Evolutionary conservation across 371 early-diverging fungal genomes (phyloP), one percentile per base, ranked within the genome.

Genomic region (Modicella reniformis): DNA sequence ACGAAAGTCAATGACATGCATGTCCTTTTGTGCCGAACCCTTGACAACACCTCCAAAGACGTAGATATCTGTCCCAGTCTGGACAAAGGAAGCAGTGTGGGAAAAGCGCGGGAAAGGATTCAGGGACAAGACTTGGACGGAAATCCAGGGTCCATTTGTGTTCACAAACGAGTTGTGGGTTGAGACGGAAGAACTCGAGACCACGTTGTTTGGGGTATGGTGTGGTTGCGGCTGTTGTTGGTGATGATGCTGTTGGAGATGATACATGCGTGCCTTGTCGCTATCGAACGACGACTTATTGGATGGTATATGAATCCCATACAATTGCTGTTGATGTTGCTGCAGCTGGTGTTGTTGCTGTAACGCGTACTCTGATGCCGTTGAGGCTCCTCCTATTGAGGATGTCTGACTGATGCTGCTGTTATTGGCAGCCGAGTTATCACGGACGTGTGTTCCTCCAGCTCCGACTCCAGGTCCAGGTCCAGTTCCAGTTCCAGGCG

Each of bases 1-100:
- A 90, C 91, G 83, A 57, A 87, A 68, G 64, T 91, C 90, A 72
- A 91, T 84, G 33, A 82, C 80, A 70, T 87, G 84, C 5, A 90
- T 52, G 28, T 91, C 90, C 62, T 83, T 86, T 62, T 84, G 85
- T 1, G 75, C 80, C 1, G 81, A 80, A 2, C 85, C 80, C 49
- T 76, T 80, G 60, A 84, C 84, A 47, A 84, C 66, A 37, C 91
- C 91, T 55, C 91, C 91, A 81, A 79, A 87, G 53, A 90, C 54
- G 29, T 85, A 81, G 12, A 91, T 77, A 28, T 84, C 75, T 2
- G 75, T 74, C 4, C 88, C 88, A 1, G 87, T 75, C 7, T 85
- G 71, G 23, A 83, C 63, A 30, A 71, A 81, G 25, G 84, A 75
- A 2, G 89, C 83, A 29, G 88, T 82, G 74, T 91, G 91, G 0